A percentile compares a stretch with the other conserved stretches of the same genome.
Evolutionary conservation across 305 asterid genomes (phyloP).

Genomic region (Solanum hybrid): DNA sequence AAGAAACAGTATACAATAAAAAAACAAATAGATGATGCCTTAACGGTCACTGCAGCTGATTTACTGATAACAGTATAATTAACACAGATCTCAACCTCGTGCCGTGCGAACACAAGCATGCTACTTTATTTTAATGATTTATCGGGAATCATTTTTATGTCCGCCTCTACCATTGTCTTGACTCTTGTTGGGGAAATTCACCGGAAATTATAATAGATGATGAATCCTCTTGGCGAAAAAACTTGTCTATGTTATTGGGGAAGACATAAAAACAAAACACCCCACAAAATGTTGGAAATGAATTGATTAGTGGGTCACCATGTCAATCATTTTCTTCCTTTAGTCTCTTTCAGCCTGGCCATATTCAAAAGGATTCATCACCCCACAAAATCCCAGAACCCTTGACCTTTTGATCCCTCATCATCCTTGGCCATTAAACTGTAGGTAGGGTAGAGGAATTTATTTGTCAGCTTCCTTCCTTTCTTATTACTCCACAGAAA

Average conservation of each 20-base stretch:
- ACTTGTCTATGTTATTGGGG: not conserved
- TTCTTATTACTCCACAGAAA: not conserved
- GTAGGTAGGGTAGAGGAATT: not conserved
- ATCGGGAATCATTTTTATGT: not conserved
- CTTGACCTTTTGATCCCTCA: not conserved
- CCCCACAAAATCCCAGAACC: not conserved
- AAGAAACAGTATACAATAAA: not conserved
- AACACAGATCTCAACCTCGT: not conserved
- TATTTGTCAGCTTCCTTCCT: not conserved
- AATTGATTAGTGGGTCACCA: not conserved
- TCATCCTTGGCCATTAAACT: not conserved
- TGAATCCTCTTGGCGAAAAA: not conserved
- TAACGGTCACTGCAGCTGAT: constrained; percentile 4
- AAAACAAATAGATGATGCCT: not conserved
- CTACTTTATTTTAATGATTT: not conserved
- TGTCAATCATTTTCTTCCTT: not conserved
- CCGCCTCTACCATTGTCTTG: not conserved
- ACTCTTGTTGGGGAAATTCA: not conserved
- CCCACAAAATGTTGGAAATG: not conserved
- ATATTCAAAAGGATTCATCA: not conserved
- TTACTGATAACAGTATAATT: not conserved
- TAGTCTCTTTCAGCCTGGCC: not conserved
- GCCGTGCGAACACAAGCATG: not conserved
- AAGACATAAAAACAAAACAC: not conserved
- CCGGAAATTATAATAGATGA: not conserved